Conservation (phyloP, 2,329 filamentous ascomycete genomes). For the Fusarium piperis region DNA sequence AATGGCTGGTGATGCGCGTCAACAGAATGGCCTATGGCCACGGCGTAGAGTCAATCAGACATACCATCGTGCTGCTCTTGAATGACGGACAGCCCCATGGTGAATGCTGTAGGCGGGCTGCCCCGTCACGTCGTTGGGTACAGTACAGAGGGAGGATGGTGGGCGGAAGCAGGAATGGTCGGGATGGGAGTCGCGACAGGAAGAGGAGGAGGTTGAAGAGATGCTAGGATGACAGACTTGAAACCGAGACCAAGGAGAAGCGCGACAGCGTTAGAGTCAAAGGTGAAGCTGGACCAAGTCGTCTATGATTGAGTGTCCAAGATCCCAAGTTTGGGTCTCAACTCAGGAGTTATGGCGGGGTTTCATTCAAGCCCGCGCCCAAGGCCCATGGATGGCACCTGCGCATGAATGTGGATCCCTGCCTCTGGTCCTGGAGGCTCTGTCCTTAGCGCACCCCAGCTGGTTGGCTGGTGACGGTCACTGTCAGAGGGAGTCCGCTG, state of each 20-base stretch:
- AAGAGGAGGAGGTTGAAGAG: not conserved
- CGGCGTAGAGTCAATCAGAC: not conserved
- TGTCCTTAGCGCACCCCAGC: conserved; percentile 11
- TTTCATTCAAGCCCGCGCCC: conserved; percentile 32
- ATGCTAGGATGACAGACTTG: not conserved
- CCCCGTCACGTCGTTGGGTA: conserved; percentile 37
- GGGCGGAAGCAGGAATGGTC: conserved; percentile 2
- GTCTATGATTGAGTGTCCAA: conserved; percentile 16
- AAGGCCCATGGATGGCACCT: not conserved
- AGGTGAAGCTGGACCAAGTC: conserved; percentile 15
- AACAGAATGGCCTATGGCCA: conserved; percentile 10
- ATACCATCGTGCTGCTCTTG: conserved; percentile 75
- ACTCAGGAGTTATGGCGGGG: conserved; percentile 44
- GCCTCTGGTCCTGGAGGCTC: conserved; percentile 5
- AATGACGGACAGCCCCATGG: conserved; percentile 86
- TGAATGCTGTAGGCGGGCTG: conserved; percentile 51
- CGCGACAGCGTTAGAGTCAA: conserved; percentile 26
- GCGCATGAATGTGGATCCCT: conserved; percentile 23
- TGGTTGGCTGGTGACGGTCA: conserved; percentile 31
- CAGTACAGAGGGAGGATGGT: conserved; percentile 15
- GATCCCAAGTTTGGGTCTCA: conserved; percentile 19
- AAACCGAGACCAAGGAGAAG: conserved; percentile 3
- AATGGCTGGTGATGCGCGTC: conserved; percentile 45
- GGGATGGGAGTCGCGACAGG: conserved; percentile 6
- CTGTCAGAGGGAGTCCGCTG: conserved; percentile 11